These are phyloP conservation scores for Stagonosporopsis tanaceti DNA, from an alignment of 2,329 filamentous ascomycete species.

Conservation along the genomic window DNA sequence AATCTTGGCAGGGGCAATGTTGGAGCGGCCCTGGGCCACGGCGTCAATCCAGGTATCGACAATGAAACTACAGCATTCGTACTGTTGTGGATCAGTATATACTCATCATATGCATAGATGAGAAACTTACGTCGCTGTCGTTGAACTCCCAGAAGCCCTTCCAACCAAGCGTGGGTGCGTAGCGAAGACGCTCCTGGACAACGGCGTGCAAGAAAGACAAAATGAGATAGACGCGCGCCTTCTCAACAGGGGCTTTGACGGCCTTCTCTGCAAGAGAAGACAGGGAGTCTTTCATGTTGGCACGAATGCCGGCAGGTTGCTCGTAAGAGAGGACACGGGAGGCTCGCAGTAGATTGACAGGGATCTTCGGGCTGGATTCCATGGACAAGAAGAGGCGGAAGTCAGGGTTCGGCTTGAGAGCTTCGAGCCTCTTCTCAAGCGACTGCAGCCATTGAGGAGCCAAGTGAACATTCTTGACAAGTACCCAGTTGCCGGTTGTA, in stretches of 20 bases:
- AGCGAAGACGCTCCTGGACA: constrained; percentile 91
- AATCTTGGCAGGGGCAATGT: constrained; percentile 90
- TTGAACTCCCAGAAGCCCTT: constrained; percentile 99
- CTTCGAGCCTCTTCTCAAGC: constrained; percentile 94
- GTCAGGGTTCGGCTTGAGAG: constrained; percentile 89
- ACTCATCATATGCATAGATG: neutral
- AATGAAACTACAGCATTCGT: constrained; percentile 96
- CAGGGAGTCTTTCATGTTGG: constrained; percentile 98
- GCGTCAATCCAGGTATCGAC: constrained; percentile 93
- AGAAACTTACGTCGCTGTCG: constrained; percentile 86
- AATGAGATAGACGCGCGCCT: constrained; percentile 86
- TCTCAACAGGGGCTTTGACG: constrained; percentile 85
- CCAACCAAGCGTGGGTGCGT: constrained; percentile 93
- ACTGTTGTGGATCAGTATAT: constrained; percentile 64
- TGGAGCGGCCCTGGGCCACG: constrained; percentile 83
- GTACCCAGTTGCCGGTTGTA: constrained; percentile 90
- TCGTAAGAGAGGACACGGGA: constrained; percentile 97
- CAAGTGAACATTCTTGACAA: constrained; percentile 98
- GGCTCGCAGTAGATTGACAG: constrained; percentile 91
- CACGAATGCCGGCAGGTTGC: constrained; percentile 93
- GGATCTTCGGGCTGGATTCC: constrained; percentile 96
- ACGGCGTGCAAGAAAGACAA: constrained; percentile 96
- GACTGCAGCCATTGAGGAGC: constrained; percentile 96
- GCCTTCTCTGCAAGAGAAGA: constrained; percentile 79
- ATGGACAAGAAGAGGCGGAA: constrained; percentile 98